A percentile compares a stretch with the other conserved stretches of the same genome.
These are phyloP conservation scores for Hygrocybe punicea DNA, from an alignment of 768 basidiomycete genomes.

Conservation along the genomic window DNA sequence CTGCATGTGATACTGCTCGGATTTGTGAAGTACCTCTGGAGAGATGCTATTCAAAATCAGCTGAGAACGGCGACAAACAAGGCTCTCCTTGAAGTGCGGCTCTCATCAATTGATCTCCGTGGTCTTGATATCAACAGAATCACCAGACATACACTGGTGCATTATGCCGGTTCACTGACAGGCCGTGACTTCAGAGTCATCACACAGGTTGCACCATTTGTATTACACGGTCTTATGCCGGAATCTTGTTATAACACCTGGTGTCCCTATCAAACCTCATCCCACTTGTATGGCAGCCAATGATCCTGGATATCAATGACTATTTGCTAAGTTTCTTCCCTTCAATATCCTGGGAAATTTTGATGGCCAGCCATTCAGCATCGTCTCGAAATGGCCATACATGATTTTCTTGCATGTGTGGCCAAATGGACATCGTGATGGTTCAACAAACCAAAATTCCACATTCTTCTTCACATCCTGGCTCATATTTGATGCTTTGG, in stretches of 20 bases:
- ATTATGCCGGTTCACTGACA: conserved; percentile 37
- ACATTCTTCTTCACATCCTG: conserved; percentile 38
- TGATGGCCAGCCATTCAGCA: conserved; percentile 12
- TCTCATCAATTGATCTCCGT: conserved; percentile 28
- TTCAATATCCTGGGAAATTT: background rate
- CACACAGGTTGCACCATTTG: conserved; percentile 37
- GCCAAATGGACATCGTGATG: conserved; percentile 28
- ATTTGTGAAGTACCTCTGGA: conserved; percentile 47
- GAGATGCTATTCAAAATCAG: conserved; percentile 30
- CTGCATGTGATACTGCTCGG: conserved; percentile 38
- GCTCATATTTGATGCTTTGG: conserved; percentile 40
- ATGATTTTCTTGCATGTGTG: conserved; percentile 36
- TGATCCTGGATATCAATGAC: conserved; percentile 31
- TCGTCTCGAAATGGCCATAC: conserved; percentile 27
- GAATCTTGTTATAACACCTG: conserved; percentile 27
- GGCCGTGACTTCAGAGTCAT: conserved; percentile 35
- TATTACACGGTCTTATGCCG: conserved; percentile 37
- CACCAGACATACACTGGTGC: conserved; percentile 31
- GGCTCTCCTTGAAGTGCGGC: conserved; percentile 20
- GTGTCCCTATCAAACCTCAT: conserved; percentile 30
- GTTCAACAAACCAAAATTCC: conserved; percentile 47
- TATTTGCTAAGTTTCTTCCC: conserved; percentile 31
- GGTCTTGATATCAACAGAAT: conserved; percentile 34
- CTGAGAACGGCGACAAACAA: conserved; percentile 24
- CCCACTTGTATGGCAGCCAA: conserved; percentile 40